A percentile compares a stretch with the other conserved stretches of the same genome.
These are phyloP conservation scores for Polyplosphaeria fusca DNA, from an alignment of 495 filamentous ascomycete species.

Conservation along the genomic window DNA sequence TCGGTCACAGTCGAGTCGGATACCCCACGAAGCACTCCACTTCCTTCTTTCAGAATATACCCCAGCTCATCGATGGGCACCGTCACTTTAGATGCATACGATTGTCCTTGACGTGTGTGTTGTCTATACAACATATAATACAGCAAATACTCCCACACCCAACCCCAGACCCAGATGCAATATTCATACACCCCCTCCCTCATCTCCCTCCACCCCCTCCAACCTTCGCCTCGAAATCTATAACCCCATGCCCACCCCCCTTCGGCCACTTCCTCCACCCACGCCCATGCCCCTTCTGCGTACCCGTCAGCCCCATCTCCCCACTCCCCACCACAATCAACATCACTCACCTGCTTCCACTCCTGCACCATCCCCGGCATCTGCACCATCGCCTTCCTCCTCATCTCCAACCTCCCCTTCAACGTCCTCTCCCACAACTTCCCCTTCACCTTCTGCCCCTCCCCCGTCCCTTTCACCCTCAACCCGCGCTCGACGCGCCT, in stretches of 20 bases:
- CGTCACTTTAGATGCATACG: no score
- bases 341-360: slow-evolving; percentile 81
- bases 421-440: slow-evolving; percentile 87
- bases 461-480: slow-evolving; percentile 82
- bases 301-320: slow-evolving; percentile 26
- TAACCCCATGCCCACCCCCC: slow-evolving; percentile 33
- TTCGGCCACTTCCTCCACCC: slow-evolving; percentile 92
- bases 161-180: no score
- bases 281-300: slow-evolving; percentile 75
- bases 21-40: no score
- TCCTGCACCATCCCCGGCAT: slow-evolving; percentile 87
- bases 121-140: no score
- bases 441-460: slow-evolving; percentile 91
- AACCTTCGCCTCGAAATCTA: no score
- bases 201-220: no score
- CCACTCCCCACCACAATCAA: background rate
- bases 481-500: slow-evolving; percentile 69
- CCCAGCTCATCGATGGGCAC: no score
- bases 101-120: no score
- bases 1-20: no score
- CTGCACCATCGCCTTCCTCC: slow-evolving; percentile 84
- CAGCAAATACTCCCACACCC: no score
- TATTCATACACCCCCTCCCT: no score
- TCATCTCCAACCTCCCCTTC: slow-evolving; percentile 77
- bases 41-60: no score